Conservation (phyloP, 2,329 filamentous ascomycete species). For the Calycina herbarum region DNA sequence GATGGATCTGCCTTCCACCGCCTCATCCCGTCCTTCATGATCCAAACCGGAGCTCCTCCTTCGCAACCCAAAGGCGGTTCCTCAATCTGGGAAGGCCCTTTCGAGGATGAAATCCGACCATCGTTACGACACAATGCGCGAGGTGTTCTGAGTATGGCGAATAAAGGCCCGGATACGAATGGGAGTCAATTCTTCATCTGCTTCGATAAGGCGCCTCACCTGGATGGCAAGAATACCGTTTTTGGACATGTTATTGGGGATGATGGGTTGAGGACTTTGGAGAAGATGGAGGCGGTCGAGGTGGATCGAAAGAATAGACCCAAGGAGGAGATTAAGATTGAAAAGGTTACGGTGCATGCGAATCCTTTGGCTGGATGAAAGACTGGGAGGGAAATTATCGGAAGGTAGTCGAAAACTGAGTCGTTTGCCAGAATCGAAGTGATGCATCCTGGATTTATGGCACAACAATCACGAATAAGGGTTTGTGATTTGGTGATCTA, state of each 20-base stretch:
- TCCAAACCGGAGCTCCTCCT: conserved; percentile 69
- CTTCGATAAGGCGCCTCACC: conserved; percentile 74
- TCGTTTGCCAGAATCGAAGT: too few relatives aligned
- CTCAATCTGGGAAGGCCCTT: conserved; percentile 72
- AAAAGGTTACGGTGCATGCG: conserved; percentile 72
- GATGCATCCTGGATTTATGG: too few relatives aligned
- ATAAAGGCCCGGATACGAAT: conserved; percentile 72
- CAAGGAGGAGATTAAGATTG: conserved; percentile 64
- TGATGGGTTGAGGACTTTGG: conserved; percentile 63
- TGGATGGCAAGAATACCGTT: conserved; percentile 82
- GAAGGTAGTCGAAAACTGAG: too few relatives aligned
- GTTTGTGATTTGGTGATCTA: too few relatives aligned
- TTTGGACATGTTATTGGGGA: conserved; percentile 74
- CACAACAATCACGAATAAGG: too few relatives aligned
- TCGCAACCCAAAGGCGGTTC: conserved; percentile 64
- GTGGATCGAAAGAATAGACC: conserved; percentile 79
- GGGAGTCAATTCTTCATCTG: conserved; percentile 81
- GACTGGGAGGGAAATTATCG: too few relatives aligned
- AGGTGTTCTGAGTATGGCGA: conserved; percentile 76
- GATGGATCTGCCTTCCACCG: conserved; percentile 75
- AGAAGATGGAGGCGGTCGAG: conserved; percentile 68
- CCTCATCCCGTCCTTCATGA: conserved; percentile 78
- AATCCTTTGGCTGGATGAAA: conserved; percentile 68
- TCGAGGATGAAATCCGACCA: conserved; percentile 79
- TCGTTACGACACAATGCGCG: conserved; percentile 66